Evolutionary conservation across 2,329 filamentous ascomycete species (phyloP).

Genomic region (Trichoderma brevicompactum): DNA sequence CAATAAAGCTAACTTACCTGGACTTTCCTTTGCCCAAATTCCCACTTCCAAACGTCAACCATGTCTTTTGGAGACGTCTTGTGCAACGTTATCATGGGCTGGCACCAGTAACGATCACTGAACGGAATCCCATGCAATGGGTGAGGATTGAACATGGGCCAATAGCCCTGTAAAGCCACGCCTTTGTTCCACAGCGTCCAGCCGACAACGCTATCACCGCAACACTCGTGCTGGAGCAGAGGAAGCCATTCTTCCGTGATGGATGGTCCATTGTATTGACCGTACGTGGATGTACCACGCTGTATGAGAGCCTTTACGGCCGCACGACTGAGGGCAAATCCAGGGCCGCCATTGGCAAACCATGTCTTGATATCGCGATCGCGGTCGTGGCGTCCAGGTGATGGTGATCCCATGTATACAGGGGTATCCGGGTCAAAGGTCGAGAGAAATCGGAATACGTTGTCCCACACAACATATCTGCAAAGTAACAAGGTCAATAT

Average conservation of each 20-base stretch:
- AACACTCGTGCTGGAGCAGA: constrained; percentile 52
- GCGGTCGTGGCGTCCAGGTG: constrained; percentile 44
- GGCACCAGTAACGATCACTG: constrained; percentile 53
- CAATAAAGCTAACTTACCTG: constrained; percentile 34
- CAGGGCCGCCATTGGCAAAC: constrained; percentile 56
- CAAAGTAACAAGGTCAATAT: neutral
- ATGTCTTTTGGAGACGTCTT: constrained; percentile 54
- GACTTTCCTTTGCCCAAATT: constrained; percentile 40
- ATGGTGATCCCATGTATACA: constrained; percentile 56
- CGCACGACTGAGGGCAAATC: constrained; percentile 51
- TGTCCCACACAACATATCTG: constrained; percentile 40
- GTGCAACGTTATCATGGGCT: constrained; percentile 55
- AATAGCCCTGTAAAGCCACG: constrained; percentile 52
- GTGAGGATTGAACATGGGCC: constrained; percentile 56
- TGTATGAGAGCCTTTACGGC: constrained; percentile 49
- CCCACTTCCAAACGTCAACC: constrained; percentile 54
- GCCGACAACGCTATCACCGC: constrained; percentile 57
- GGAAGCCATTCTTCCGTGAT: constrained; percentile 47
- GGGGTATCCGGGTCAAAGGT: constrained; percentile 51
- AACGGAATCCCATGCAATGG: constrained; percentile 55
- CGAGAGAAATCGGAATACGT: constrained; percentile 53
- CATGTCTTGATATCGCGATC: constrained; percentile 43
- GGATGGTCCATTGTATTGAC: constrained; percentile 47
- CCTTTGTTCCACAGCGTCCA: constrained; percentile 51
- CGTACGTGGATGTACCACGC: constrained; percentile 39